phyloP scores from a whole-genome alignment of 805 yeast genomes.

The Kodamaea sagamina region DNA sequence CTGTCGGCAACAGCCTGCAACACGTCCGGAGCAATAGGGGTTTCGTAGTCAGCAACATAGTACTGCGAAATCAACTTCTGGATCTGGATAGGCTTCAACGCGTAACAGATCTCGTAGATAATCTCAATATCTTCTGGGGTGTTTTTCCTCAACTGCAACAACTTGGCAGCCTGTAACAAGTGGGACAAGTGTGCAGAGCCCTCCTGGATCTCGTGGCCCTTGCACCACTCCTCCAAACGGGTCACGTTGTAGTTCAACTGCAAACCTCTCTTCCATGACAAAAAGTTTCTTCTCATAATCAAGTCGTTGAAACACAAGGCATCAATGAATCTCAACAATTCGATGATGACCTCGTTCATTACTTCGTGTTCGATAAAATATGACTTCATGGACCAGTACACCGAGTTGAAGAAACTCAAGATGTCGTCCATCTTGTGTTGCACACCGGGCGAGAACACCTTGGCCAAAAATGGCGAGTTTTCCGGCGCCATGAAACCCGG shows the following conservation, averaged over 20 bases:
- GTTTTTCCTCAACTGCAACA: slow-evolving; percentile 87
- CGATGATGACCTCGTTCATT: slow-evolving; percentile 79
- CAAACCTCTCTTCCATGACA: slow-evolving; percentile 97
- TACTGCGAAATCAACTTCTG: slow-evolving; percentile 90
- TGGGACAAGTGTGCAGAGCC: slow-evolving; percentile 83
- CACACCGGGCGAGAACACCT: slow-evolving; percentile 70
- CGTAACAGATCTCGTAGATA: slow-evolving; percentile 91
- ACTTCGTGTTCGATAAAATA: slow-evolving; percentile 86
- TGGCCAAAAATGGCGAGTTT: slow-evolving; percentile 74
- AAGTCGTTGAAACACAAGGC: slow-evolving; percentile 93
- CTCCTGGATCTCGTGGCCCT: slow-evolving; percentile 85
- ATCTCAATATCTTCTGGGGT: slow-evolving; percentile 88
- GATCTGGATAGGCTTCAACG: slow-evolving; percentile 91
- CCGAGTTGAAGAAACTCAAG: slow-evolving; percentile 82
- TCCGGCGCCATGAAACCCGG: slow-evolving; percentile 96
- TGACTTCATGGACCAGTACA: slow-evolving; percentile 90
- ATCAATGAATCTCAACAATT: slow-evolving; percentile 82
- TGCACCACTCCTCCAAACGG: slow-evolving; percentile 97
- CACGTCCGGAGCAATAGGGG: slow-evolving; percentile 83
- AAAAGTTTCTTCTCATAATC: slow-evolving; percentile 89
- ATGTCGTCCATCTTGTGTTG: slow-evolving; percentile 94
- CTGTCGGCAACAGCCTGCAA: slow-evolving; percentile 77
- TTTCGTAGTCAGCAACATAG: slow-evolving; percentile 89
- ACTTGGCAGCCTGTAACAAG: slow-evolving; percentile 87
- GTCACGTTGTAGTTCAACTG: slow-evolving; percentile 96